Percentiles rank a stretch among this genome's conserved stretches.
These are phyloP conservation scores for Yarrowia yakushimensis DNA, from an alignment of 805 yeast genomes.

Conservation along the genomic window DNA sequence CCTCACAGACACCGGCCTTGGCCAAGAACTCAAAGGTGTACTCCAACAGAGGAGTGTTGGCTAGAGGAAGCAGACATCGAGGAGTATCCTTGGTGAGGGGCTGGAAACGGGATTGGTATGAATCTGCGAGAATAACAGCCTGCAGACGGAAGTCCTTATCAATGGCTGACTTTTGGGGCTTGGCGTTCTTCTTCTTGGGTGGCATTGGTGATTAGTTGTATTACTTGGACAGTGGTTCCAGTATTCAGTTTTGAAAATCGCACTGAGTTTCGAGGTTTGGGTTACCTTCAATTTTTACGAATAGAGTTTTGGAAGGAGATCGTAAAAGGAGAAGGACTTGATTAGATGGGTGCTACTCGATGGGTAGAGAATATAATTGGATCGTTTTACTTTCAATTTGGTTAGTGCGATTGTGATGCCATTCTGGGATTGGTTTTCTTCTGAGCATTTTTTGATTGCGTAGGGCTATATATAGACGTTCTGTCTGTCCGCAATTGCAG, in stretches of 20 bases:
- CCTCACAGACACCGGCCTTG: conserved; percentile 84
- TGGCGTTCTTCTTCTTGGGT: conserved; percentile 21
- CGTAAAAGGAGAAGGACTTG: background rate
- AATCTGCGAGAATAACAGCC: conserved; percentile 92
- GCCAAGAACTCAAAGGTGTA: conserved; percentile 94
- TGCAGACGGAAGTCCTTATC: conserved; percentile 52
- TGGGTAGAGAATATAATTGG: background rate
- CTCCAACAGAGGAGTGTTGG: conserved; percentile 89
- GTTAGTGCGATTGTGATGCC: background rate
- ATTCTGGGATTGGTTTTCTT: no score
- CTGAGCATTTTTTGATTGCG: no score
- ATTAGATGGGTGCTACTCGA: background rate
- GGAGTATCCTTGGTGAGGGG: conserved; percentile 86
- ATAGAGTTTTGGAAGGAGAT: background rate
- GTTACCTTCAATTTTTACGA: conserved; percentile 4
- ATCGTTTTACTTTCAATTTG: background rate
- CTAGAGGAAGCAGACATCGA: conserved; percentile 86
- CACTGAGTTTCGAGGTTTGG: background rate
- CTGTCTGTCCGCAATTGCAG: no score
- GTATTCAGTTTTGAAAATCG: background rate
- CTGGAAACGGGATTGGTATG: conserved; percentile 87
- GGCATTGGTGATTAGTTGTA: conserved; percentile 17
- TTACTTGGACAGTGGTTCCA: background rate
- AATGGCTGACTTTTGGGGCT: conserved; percentile 21
- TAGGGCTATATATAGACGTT: no score